phyloP scores from a whole-genome alignment of 768 basidiomycete genomes.

The Tephrocybe sp. region DNA sequence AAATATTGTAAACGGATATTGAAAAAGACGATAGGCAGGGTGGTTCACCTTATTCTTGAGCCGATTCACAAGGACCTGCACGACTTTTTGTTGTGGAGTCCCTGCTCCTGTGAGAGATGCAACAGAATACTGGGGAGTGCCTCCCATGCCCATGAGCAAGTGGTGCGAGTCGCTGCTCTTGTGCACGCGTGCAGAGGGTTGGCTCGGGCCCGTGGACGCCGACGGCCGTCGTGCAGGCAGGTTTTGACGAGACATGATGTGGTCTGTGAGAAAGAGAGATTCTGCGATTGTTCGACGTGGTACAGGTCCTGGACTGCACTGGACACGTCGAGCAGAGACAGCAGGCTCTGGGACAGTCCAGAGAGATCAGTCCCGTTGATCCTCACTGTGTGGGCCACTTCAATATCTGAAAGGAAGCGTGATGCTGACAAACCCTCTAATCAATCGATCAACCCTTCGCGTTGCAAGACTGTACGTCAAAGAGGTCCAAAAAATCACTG shows the following conservation, averaged over 20 bases:
- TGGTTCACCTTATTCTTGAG: constrained; percentile 73
- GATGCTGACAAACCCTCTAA: constrained; percentile 26
- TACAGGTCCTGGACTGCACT: constrained; percentile 8
- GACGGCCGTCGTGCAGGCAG: constrained; percentile 61
- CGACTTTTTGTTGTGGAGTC: constrained; percentile 79
- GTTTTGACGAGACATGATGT: constrained; percentile 26
- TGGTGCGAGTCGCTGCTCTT: constrained; percentile 66
- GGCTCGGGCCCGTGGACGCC: constrained; percentile 45
- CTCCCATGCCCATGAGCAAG: constrained; percentile 22
- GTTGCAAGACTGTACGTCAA: not conserved
- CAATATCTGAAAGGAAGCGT: constrained; percentile 20
- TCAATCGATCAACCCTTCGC: constrained; percentile 7
- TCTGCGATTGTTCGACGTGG: not conserved
- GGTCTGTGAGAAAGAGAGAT: constrained; percentile 1
- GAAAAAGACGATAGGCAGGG: not conserved
- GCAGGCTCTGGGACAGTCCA: constrained; percentile 17
- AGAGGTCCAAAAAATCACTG: not conserved
- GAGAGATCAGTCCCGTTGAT: constrained; percentile 25
- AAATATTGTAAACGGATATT: constrained; percentile 10
- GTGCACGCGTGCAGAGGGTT: constrained; percentile 27
- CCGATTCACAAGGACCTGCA: constrained; percentile 76
- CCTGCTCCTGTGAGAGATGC: constrained; percentile 36
- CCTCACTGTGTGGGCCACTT: constrained; percentile 9
- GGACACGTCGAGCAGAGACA: constrained; percentile 15
- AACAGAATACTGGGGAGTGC: constrained; percentile 32